Evolutionary conservation across 2,329 filamentous ascomycete genomes (phyloP).

Genomic region (Esteya vermicola): DNA sequence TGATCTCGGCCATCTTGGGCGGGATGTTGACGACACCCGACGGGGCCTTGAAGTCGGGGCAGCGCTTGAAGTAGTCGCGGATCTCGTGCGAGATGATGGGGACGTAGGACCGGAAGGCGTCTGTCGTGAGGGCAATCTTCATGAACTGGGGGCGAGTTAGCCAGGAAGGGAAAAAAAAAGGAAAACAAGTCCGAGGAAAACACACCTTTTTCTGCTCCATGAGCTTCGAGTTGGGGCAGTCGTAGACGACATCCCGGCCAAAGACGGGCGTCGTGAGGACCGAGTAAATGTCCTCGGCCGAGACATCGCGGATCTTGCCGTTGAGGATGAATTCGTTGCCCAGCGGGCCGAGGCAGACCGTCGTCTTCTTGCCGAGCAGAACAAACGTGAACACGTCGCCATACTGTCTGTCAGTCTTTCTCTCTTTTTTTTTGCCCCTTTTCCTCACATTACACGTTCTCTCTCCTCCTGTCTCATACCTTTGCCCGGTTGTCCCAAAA

Average conservation of each 20-base stretch:
- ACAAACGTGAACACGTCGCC: constrained; percentile 41
- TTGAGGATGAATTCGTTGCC: constrained; percentile 45
- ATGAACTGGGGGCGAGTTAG: constrained; percentile 38
- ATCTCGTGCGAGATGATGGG: constrained; percentile 58
- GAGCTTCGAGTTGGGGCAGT: constrained; percentile 69
- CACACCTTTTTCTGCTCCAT: constrained; percentile 81
- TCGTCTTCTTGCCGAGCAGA: constrained; percentile 35
- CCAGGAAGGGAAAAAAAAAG: neutral
- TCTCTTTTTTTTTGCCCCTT: too few relatives aligned
- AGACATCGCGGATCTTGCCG: constrained; percentile 36
- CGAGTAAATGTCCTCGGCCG: constrained; percentile 39
- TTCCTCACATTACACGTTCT: too few relatives aligned
- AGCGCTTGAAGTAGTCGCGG: constrained; percentile 44
- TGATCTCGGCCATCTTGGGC: constrained; percentile 59
- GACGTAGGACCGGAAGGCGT: constrained; percentile 52
- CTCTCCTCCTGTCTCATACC: constrained; percentile 26
- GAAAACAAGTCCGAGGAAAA: neutral
- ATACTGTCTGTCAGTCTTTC: constrained; percentile 19
- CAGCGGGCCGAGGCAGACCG: constrained; percentile 31
- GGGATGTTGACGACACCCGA: constrained; percentile 51
- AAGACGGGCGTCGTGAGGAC: constrained; percentile 45
- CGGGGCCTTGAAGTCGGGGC: constrained; percentile 41
- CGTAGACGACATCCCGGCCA: constrained; percentile 67
- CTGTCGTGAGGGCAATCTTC: constrained; percentile 55
- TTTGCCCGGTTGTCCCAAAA: constrained; percentile 59